Evolutionary conservation across 2,329 filamentous ascomycete species (phyloP), one percentile per base, ranked within the genome.

Genomic region (Zelopaecilomyces penicillatus): DNA sequence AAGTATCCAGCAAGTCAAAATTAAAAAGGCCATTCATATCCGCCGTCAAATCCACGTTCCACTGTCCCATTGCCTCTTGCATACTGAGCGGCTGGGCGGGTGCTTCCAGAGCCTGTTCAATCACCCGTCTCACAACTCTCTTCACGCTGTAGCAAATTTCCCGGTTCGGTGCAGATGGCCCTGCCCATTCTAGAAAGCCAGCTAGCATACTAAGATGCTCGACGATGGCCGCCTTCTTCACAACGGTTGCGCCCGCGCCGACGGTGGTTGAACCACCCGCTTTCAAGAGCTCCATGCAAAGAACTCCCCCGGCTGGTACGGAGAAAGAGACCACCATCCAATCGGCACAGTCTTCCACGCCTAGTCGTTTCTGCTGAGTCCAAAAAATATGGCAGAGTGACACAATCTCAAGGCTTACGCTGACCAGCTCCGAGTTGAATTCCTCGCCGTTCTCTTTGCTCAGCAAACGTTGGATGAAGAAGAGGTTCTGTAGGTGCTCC

Each of bases 391-490:
- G 56, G 0, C 67, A 68, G 6, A 67, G 54, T 4, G 65, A 62
- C 3, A 74, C 65, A 57, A 74, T 65, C 41, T 74, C 68, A 31
- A 65, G 66, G 40, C 69, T 71, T 36, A 69, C 39, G 34, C 39
- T 63, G 4, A 64, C 56, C 29, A 74, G 56, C 9, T 71, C 57
- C 29, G 70, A 63, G 0, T 63, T 63, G 6, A 62, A 57, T 12
- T 62, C 43, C 3, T 59, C 5, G 59, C 52, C 4, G 59, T 59
- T 5, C 26, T 44, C 37, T 46, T 73, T 74, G 41, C 73, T 65
- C 26, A 80, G 63, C 1, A 80, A 69, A 19, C 78, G 66, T 50
- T 81, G 72, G 31, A 80, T 62, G 28, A 81, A 67, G 49, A 82
- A 80, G 8, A 74, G 63, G 41, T 77, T 78, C 34, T 79, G 71